These are phyloP conservation scores for Chenopodium berlandieri DNA, from an alignment of 148 eudicot genomes.

Conservation along the genomic window DNA sequence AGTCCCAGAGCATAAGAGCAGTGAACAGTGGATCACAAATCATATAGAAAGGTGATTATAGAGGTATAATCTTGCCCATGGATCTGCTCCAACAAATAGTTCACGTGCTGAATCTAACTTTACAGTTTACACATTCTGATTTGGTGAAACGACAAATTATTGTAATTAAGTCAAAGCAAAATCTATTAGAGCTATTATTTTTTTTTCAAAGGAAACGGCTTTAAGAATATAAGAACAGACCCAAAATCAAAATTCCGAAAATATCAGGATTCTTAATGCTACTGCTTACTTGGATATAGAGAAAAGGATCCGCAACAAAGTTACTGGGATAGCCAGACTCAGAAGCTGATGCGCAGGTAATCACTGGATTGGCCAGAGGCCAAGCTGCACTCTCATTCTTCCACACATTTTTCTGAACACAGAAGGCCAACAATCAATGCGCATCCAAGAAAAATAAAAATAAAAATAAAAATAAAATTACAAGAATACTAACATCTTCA, in stretches of 20 bases:
- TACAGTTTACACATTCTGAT: too few species aligned
- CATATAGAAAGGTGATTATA: conserved; percentile 9
- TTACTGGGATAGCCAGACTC: conserved; percentile 78
- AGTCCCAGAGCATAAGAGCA: conserved; percentile 14
- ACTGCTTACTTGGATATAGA: conserved; percentile 59
- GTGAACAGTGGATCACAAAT: conserved; percentile 4
- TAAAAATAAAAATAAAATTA: not conserved
- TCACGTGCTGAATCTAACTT: too few species aligned
- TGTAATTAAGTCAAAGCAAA: not conserved
- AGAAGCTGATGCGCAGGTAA: conserved; percentile 82
- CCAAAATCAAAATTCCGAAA: not conserved
- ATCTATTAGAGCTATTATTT: not conserved
- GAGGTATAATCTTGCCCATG: conserved; percentile 4
- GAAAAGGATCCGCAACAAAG: conserved; percentile 97
- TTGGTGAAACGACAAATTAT: too few species aligned
- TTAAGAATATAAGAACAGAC: not conserved
- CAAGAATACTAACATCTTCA: conserved; percentile 50
- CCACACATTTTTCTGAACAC: conserved; percentile 55
- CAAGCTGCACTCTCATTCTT: conserved; percentile 65
- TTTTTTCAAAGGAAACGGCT: not conserved
- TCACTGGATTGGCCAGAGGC: conserved; percentile 90
- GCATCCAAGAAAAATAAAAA: not conserved
- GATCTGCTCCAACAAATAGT: too few species aligned
- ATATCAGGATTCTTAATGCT: not conserved
- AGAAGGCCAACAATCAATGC: conserved; percentile 5